Evolutionary conservation across 148 eudicot genomes (phyloP).

Genomic region (Chenopodium quinoa): DNA sequence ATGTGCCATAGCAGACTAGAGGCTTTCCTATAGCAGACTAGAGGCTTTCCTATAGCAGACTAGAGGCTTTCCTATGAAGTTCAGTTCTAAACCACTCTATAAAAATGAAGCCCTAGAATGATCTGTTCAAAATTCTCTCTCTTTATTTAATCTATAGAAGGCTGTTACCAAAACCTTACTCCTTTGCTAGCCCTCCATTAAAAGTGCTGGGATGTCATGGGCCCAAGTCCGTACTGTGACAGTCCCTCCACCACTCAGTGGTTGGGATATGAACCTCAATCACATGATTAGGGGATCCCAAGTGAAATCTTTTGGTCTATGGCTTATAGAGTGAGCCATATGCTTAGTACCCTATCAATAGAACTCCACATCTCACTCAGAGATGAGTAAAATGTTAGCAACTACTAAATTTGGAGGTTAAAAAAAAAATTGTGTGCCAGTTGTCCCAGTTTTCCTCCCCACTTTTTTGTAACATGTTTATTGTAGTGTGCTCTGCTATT

Average conservation of each 20-base stretch:
- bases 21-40: background rate
- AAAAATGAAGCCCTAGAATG: background rate
- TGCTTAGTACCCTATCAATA: background rate
- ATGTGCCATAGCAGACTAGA: too few relatives aligned
- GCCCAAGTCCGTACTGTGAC: background rate
- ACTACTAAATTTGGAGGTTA: too few relatives aligned
- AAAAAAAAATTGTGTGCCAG: background rate
- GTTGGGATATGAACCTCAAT: background rate
- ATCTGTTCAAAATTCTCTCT: background rate
- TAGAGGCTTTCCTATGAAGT: background rate
- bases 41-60: background rate
- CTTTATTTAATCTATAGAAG: background rate
- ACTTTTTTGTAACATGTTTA: background rate
- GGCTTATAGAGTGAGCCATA: background rate
- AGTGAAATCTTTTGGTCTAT: background rate
- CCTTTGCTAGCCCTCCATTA: background rate
- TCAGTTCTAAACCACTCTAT: background rate
- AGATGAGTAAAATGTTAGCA: too few relatives aligned
- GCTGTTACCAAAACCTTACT: background rate
- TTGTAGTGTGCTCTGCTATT: background rate
- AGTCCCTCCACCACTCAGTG: background rate
- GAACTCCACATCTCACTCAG: background rate
- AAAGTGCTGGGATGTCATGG: background rate
- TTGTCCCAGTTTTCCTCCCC: background rate
- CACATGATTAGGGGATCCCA: background rate